A percentile compares a stretch with the other conserved stretches of the same genome.
Evolutionary conservation across 2,329 filamentous ascomycete species (phyloP).

Genomic region (Penicillium janthinellum): DNA sequence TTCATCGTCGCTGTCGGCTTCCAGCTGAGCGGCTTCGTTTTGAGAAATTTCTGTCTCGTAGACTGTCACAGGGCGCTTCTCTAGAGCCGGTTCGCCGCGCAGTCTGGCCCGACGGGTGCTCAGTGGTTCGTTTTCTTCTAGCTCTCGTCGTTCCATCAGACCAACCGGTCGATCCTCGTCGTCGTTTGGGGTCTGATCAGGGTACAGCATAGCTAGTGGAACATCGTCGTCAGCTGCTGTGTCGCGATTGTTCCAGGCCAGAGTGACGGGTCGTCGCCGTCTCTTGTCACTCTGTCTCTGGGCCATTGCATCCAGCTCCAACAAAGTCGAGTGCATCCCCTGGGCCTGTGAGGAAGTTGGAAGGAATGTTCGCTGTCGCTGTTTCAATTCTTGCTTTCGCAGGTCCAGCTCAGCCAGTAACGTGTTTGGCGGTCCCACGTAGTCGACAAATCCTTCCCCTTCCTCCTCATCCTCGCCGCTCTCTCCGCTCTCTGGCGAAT

Average conservation of each 20-base stretch:
- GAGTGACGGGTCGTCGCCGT: constrained; percentile 73
- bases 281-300: constrained; percentile 74
- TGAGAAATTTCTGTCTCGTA: constrained; percentile 25
- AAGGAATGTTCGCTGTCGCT: constrained; percentile 73
- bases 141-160: constrained; percentile 68
- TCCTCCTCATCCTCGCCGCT: constrained; percentile 35
- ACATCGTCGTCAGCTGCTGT: constrained; percentile 76
- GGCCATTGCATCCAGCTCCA: constrained; percentile 87
- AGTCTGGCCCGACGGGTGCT: constrained; percentile 75
- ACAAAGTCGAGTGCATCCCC: constrained; percentile 86
- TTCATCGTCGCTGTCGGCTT: constrained; percentile 39
- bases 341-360: constrained; percentile 40
- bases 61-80: constrained; percentile 39
- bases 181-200: constrained; percentile 42
- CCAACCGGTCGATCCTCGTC: constrained; percentile 47
- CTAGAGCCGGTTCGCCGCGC: constrained; percentile 57
- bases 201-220: constrained; percentile 79
- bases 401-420: constrained; percentile 89
- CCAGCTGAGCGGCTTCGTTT: constrained; percentile 23
- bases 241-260: constrained; percentile 79
- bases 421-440: constrained; percentile 78
- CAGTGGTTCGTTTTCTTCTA: constrained; percentile 91
- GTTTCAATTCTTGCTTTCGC: constrained; percentile 84
- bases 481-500: constrained; percentile 21
- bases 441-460: constrained; percentile 46